These are phyloP conservation scores for Trypanosoma melophagium DNA, from an alignment of 208 protist species.

Conservation along the genomic window DNA sequence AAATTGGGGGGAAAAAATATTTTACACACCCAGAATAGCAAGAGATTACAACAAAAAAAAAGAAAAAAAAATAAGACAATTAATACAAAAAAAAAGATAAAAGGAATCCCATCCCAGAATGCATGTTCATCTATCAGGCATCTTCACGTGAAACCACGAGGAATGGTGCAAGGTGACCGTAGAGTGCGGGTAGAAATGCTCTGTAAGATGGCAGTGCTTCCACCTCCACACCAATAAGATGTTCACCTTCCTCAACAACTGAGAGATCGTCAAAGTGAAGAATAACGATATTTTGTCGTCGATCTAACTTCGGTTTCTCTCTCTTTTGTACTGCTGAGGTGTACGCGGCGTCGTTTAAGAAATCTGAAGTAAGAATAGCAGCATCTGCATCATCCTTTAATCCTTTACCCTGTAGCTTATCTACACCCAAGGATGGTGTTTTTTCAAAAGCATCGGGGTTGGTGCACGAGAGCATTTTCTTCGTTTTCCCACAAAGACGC, in stretches of 20 bases:
- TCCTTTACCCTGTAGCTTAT: neutral
- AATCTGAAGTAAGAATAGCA: neutral
- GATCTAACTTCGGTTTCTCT: neutral
- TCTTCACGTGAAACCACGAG: constrained; percentile 47
- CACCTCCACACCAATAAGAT: constrained; percentile 66
- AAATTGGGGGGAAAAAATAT: too few relatives aligned
- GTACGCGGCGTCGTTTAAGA: neutral
- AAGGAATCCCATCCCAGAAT: neutral
- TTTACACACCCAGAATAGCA: too few relatives aligned
- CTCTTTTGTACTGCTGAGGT: too few relatives aligned
- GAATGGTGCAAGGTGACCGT: constrained; percentile 60
- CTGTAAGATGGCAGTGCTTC: constrained; percentile 37
- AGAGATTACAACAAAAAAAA: too few relatives aligned
- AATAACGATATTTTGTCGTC: constrained; percentile 1
- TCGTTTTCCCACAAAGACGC: constrained; percentile 33
- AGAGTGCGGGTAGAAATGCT: constrained; percentile 61
- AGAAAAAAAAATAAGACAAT: too few relatives aligned
- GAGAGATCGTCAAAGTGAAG: constrained; percentile 43
- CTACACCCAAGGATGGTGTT: neutral
- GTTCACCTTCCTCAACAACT: constrained; percentile 51
- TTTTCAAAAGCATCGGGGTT: neutral
- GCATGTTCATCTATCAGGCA: neutral
- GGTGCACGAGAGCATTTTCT: constrained; percentile 25
- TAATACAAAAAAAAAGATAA: constrained; percentile 1
- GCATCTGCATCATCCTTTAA: neutral